Base-by-base conservation (phyloP, 2,329 filamentous ascomycete species). In the Fonsecaea erecta region DNA sequence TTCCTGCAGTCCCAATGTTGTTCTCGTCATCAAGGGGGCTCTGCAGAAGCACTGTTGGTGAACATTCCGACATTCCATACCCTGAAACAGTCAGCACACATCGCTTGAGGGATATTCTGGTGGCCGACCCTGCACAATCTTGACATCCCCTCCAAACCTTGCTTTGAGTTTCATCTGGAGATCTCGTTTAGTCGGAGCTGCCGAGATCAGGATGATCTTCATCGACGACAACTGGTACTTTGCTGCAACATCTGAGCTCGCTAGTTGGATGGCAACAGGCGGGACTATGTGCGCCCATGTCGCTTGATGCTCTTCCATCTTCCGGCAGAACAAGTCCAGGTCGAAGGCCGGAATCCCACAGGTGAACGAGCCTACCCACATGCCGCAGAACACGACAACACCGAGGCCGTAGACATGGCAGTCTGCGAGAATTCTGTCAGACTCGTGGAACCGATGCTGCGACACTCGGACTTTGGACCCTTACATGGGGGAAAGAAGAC, bases 251-350 rank as follows among this genome's bases (percentile, higher is more conserved):
- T 78, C 51, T 2, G 66, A 80, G 72, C 87, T 87, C 5, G 85
- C 83, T 61, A 89, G 84, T 21, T 82, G 78, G 16, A 87, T 79
- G 70, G 80, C 87, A 62, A 89, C 84, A 0, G 86, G 85, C 8
- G 86, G 87, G 1, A 88, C 86, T 6, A 81, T 85, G 72, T 86
- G 84, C 71, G 88, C 82, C 61, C 74, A 77, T 0, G 84, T 86
- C 64, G 86, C 79, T 11, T 74, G 74, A 71, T 84, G 81, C 58
- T 78, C 78, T 34, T 78, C 78, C 71, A 79, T 80, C 74, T 86
- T 82, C 34, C 77, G 74, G 60, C 88, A 78, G 72, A 89, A 88
- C 34, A 81, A 76, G 2, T 75, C 73, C 61, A 86, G 85, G 64
- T 85, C 81, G 73, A 88, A 89, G 35, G 77, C 79, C 2, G 81